Base-by-base conservation (phyloP, 257 asterid species). In the Solanum neorickii region DNA sequence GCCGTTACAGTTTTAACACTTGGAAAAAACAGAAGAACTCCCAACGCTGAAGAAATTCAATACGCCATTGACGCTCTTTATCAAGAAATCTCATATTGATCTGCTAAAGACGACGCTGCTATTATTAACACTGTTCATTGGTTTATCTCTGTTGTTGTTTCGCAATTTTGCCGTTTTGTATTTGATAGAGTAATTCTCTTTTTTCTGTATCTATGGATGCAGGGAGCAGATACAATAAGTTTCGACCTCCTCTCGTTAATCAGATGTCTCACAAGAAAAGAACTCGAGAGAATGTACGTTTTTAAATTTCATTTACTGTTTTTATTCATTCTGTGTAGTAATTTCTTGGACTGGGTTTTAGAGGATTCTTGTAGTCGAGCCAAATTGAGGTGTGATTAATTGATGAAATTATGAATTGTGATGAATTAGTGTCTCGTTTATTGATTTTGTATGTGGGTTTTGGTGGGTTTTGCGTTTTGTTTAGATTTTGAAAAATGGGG, bases 21-120 rank as follows among this genome's bases (percentile, higher is more conserved):
- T 1, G 0, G 5, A 56, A 12, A 56, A 56, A 49, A 7, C 0
- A 0, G 7, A 56, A 56, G 3, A 20, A 20, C 3, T 0, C n/a
- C 25, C 65, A 0, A 56, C 65, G 65, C 52, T 21, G 31, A 75
- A 76, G 83, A 76, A 76, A 41, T 39, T 75, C 21, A 31, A 70
- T 29, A 14, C 76, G 12, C 76, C 76, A 31, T 69, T 39, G 25
- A 75, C 56, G 33, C 82, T 41, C 33, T 75, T 27, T 75, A 27
- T 75, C 77, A 70, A 70, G 44, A 70, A 68, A 70, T 70, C 13
- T 41, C 83, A n/a, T 23, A 23, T 75, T 75, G 59, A 29, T 41
- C 82, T 75, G 18, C 33, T 23, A n/a, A 39, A 39, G 49, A 75
- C 82, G 83, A 6, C 59, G 83, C 7, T 12, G 0, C 76, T 41